Evolutionary conservation across 1,284 basidiomycete species (phyloP).

Genomic region (Fomitiporia mediterranea): DNA sequence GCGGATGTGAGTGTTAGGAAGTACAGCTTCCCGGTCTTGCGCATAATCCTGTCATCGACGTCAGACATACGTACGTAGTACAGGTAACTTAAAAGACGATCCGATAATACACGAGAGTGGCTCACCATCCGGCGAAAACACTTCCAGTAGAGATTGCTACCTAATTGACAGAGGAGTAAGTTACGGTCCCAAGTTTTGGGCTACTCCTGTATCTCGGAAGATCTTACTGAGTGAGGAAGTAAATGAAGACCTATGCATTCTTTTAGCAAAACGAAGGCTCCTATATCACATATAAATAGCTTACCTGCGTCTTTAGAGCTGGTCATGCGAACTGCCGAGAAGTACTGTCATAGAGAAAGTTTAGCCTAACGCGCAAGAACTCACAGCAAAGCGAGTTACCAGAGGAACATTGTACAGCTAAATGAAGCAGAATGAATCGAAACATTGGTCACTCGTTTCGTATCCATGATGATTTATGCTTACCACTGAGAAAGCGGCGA

Average conservation of each 20-base stretch:
- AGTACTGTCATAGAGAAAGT: conserved; percentile 48
- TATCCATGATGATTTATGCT: conserved; percentile 25
- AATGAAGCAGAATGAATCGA: conserved; percentile 1
- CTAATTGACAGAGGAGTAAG: conserved; percentile 32
- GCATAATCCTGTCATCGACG: conserved; percentile 60
- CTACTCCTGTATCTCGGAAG: conserved; percentile 21
- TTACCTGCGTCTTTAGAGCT: conserved; percentile 68
- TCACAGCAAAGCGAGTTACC: conserved; percentile 35
- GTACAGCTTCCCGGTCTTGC: conserved; percentile 78
- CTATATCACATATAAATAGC: conserved; percentile 16
- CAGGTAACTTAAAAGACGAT: background rate
- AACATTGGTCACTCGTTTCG: conserved; percentile 14
- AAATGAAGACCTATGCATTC: conserved; percentile 59
- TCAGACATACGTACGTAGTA: conserved; percentile 4
- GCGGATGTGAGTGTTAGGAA: conserved; percentile 61
- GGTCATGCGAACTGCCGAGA: conserved; percentile 77
- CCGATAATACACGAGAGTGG: conserved; percentile 19
- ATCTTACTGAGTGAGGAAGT: conserved; percentile 78
- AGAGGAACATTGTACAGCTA: conserved; percentile 85
- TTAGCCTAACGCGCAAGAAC: conserved; percentile 14
- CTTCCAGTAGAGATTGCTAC: conserved; percentile 76
- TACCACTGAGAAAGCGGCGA: conserved; percentile 77
- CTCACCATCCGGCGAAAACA: conserved; percentile 78
- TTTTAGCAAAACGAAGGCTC: conserved; percentile 15
- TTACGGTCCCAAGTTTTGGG: background rate